Evolutionary conservation across 371 early-diverging fungal genomes (phyloP).

Genomic region (Mucor circinelloides): DNA sequence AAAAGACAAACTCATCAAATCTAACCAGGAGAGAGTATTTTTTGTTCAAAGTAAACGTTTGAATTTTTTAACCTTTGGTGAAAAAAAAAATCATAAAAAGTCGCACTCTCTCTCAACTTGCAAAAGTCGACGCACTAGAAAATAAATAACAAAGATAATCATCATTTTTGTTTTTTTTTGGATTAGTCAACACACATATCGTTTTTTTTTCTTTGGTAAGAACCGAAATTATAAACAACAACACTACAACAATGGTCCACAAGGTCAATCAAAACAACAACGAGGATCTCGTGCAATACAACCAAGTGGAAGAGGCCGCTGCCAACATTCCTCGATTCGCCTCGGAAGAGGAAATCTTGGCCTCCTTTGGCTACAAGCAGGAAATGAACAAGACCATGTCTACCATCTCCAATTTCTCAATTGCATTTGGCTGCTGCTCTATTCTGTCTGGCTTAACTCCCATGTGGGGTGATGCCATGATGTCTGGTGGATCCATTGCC

Average conservation of each 20-base stretch:
- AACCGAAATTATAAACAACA: background rate
- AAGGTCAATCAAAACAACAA: constrained; percentile 18
- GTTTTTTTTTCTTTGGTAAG: constrained; percentile 17
- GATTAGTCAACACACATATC: constrained; percentile 23
- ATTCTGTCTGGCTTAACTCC: constrained; percentile 65
- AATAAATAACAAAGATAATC: constrained; percentile 16
- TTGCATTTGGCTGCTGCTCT: constrained; percentile 67
- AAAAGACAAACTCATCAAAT: background rate
- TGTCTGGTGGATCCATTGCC: constrained; percentile 71
- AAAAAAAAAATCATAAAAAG: constrained; percentile 8
- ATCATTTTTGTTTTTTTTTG: constrained; percentile 20
- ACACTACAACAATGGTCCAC: background rate
- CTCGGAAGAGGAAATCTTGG: constrained; percentile 51
- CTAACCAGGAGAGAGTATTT: constrained; percentile 16
- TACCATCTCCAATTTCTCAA: constrained; percentile 64
- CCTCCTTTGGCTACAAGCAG: constrained; percentile 64
- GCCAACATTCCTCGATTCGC: constrained; percentile 23
- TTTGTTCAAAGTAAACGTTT: constrained; percentile 18
- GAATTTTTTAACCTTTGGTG: constrained; percentile 12
- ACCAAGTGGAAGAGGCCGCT: constrained; percentile 25
- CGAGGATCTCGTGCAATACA: constrained; percentile 3
- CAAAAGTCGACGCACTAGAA: constrained; percentile 24
- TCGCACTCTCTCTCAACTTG: constrained; percentile 20
- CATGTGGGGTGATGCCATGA: constrained; percentile 61
- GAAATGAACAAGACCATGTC: constrained; percentile 70